Evolutionary conservation across 108 stramenopile species (phyloP).

Genomic region (Pseudonitzschia delicatissima): DNA sequence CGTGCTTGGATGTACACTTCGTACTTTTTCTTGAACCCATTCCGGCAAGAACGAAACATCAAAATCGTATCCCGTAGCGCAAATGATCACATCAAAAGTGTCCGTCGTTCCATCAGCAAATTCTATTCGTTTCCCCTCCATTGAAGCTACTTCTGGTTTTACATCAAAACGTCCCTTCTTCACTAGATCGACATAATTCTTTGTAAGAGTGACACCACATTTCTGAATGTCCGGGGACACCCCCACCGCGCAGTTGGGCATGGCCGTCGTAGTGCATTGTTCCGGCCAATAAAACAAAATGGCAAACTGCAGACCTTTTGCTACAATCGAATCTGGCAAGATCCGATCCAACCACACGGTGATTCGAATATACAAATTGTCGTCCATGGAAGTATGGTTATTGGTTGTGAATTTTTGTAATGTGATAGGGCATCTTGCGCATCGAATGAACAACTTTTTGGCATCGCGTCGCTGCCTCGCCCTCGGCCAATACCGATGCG

Average conservation of each 20-base stretch:
- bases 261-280: background rate
- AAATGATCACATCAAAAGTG: slow-evolving; percentile 5
- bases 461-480: background rate
- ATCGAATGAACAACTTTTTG: background rate
- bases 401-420: background rate
- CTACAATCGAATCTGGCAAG: background rate
- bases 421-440: slow-evolving; percentile 7
- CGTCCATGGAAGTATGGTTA: background rate
- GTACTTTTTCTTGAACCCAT: background rate
- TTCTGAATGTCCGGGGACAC: background rate
- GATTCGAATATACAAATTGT: background rate
- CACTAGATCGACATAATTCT: background rate
- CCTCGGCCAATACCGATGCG: background rate
- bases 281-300: background rate
- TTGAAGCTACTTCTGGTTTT: background rate
- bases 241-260: background rate
- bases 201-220: background rate
- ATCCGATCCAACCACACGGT: background rate
- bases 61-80: slow-evolving; percentile 12
- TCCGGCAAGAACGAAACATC: slow-evolving; percentile 6
- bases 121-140: background rate
- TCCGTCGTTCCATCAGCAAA: background rate
- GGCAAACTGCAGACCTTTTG: background rate
- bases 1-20: background rate
- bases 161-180: background rate